Percentiles rank a stretch among this genome's conserved stretches.
phyloP scores from a whole-genome alignment of 352 stramenopile genomes.

The Phytophthora sp. region DNA sequence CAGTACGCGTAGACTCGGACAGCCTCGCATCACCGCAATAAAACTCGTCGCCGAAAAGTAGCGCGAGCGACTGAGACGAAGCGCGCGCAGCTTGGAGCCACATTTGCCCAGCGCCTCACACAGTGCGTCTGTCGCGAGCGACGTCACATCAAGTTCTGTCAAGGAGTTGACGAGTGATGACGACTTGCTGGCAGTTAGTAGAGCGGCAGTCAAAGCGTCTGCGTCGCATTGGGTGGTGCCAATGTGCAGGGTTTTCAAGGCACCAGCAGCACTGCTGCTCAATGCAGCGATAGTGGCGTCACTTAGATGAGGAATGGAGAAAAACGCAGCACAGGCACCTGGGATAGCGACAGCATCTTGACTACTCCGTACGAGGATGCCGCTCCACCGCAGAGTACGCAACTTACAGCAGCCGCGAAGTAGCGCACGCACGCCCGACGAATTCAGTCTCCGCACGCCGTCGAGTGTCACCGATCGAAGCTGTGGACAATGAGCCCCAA shows the following conservation, averaged over 20 bases:
- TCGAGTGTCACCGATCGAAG: constrained; percentile 63
- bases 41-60: constrained; percentile 74
- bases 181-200: constrained; percentile 23
- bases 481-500: constrained; percentile 45
- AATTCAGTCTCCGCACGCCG: constrained; percentile 58
- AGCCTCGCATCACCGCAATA: constrained; percentile 44
- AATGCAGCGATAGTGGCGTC: constrained; percentile 38
- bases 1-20: constrained; percentile 45
- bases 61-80: constrained; percentile 75
- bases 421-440: constrained; percentile 36
- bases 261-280: background rate
- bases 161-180: constrained; percentile 21
- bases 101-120: constrained; percentile 49
- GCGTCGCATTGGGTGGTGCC: constrained; percentile 64
- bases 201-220: constrained; percentile 41
- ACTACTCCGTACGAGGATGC: constrained; percentile 62
- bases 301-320: constrained; percentile 65
- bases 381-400: constrained; percentile 52
- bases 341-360: constrained; percentile 18
- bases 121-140: constrained; percentile 68
- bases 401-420: constrained; percentile 46
- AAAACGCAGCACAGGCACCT: constrained; percentile 52
- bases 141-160: constrained; percentile 61
- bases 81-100: constrained; percentile 39
- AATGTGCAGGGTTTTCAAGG: constrained; percentile 57